Conservation (phyloP, 106 monocot genomes). For the Posidonia australis region DNA sequence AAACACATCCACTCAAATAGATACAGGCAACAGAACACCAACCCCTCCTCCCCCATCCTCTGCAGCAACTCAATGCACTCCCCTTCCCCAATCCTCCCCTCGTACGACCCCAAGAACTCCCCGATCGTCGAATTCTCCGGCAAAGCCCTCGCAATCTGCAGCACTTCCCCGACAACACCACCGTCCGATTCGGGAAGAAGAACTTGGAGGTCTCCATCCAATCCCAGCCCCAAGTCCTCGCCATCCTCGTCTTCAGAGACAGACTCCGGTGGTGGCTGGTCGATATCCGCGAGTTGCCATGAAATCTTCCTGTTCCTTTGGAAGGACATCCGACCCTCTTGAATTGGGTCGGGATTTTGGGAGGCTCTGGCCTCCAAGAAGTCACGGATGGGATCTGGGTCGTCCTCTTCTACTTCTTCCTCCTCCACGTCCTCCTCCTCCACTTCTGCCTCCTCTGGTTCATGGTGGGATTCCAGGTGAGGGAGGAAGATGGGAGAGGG, state of each 20-base stretch:
- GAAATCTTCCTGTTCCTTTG: constrained; percentile 39
- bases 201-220: not conserved
- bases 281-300: constrained; percentile 31
- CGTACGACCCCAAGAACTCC: constrained; percentile 37
- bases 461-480: constrained; percentile 15
- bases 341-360: constrained; percentile 28
- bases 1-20: constrained; percentile 83
- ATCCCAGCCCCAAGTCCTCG: not conserved
- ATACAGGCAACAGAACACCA: constrained; percentile 41
- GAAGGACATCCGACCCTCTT: constrained; percentile 35
- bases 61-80: constrained; percentile 71
- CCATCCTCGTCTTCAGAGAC: not conserved
- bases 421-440: not conserved
- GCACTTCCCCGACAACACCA: constrained; percentile 34
- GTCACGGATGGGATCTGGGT: constrained; percentile 39
- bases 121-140: constrained; percentile 50
- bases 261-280: not conserved
- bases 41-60: constrained; percentile 58
- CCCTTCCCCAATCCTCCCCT: constrained; percentile 42
- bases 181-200: not conserved
- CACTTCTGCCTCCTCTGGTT: constrained; percentile 2
- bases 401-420: constrained; percentile 9
- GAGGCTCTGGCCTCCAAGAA: constrained; percentile 38
- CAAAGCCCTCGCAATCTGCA: constrained; percentile 40
- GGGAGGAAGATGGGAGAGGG: constrained; percentile 48